phyloP scores from a whole-genome alignment of 257 asterid genomes.

The Solanum habrochaites region DNA sequence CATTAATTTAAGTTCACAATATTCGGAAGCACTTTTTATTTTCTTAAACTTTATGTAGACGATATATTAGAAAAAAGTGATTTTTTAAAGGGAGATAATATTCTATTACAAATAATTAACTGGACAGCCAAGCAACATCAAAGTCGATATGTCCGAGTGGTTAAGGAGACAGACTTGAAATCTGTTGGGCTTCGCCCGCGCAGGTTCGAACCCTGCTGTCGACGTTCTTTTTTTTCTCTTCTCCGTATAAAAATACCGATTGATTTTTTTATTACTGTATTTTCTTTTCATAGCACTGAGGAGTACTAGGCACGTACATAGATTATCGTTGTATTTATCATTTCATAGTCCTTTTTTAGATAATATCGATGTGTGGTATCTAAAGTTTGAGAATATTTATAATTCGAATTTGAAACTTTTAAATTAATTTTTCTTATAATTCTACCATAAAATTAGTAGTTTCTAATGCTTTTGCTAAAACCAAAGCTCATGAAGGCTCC shows the following conservation, averaged over 20 bases:
- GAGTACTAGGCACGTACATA: background rate
- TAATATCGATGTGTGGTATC: background rate
- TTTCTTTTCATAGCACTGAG: background rate
- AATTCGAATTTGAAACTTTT: too few relatives aligned
- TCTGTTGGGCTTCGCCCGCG: slow-evolving; percentile 89
- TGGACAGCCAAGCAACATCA: background rate
- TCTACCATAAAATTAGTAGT: background rate
- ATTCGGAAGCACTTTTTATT: background rate
- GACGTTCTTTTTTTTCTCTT: slow-evolving; percentile 9
- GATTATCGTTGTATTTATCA: background rate
- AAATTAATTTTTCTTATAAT: too few relatives aligned
- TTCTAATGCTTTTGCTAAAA: background rate
- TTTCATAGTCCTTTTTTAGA: background rate
- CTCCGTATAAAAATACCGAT: background rate
- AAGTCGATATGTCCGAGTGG: slow-evolving; percentile 90
- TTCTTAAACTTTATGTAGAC: background rate
- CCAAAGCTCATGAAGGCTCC: background rate
- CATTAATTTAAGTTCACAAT: too few relatives aligned
- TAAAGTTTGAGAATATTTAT: background rate
- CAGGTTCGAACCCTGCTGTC: slow-evolving; percentile 83
- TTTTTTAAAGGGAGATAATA: background rate
- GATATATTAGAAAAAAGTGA: too few relatives aligned
- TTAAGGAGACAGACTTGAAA: slow-evolving; percentile 95
- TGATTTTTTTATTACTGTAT: too few relatives aligned
- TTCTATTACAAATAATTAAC: background rate